These are phyloP conservation scores for Barnettozyma pratensis DNA, from an alignment of 805 yeast genomes.

Conservation along the genomic window DNA sequence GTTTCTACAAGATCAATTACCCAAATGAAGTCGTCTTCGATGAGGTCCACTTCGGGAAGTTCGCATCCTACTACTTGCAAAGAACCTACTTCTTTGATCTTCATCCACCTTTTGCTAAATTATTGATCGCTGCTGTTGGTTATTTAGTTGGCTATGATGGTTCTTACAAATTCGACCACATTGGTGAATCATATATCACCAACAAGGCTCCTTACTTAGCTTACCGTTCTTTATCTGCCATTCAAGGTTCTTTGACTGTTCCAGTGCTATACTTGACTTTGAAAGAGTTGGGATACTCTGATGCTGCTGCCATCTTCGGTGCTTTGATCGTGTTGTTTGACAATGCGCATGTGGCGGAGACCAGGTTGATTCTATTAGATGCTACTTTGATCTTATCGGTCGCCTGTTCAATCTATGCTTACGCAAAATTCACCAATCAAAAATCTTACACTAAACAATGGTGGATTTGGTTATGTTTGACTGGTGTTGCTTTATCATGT, in stretches of 20 bases:
- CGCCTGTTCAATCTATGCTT: slow-evolving; percentile 72
- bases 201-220: slow-evolving; percentile 85
- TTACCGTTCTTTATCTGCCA: slow-evolving; percentile 71
- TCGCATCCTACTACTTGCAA: slow-evolving; percentile 80
- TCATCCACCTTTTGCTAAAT: slow-evolving; percentile 97
- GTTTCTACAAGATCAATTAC: slow-evolving; percentile 57
- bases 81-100: slow-evolving; percentile 92
- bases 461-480: slow-evolving; percentile 82
- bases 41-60: slow-evolving; percentile 84
- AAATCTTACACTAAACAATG: slow-evolving; percentile 64
- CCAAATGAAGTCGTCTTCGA: slow-evolving; percentile 81
- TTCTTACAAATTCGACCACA: slow-evolving; percentile 82
- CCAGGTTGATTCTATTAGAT: slow-evolving; percentile 87
- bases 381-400: slow-evolving; percentile 83
- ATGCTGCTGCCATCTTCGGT: slow-evolving; percentile 74
- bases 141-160: slow-evolving; percentile 89
- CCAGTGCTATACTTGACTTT: slow-evolving; percentile 81
- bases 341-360: slow-evolving; percentile 86
- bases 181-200: slow-evolving; percentile 76
- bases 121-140: slow-evolving; percentile 87
- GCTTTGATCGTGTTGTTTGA: slow-evolving; percentile 75
- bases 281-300: slow-evolving; percentile 77
- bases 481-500: slow-evolving; percentile 84
- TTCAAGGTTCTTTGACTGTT: slow-evolving; percentile 76
- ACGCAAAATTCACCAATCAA: slow-evolving; percentile 70